Percentiles rank a stretch among this genome's conserved stretches.
phyloP scores from a whole-genome alignment of 371 early-diverging fungal species.

The Nosema granulosis region DNA sequence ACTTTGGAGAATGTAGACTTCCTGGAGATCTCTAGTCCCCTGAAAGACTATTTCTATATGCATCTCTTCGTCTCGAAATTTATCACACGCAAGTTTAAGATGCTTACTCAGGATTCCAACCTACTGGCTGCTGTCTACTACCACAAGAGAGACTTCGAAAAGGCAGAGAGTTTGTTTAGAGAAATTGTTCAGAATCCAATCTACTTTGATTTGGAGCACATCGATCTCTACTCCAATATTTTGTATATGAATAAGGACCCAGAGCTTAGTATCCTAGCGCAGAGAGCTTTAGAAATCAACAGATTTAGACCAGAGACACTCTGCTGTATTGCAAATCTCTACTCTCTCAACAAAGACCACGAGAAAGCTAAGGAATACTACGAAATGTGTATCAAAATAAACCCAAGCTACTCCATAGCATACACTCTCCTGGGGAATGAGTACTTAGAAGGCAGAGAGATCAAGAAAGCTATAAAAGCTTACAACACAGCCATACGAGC shows the following conservation, averaged over 20 bases:
- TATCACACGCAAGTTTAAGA: slow-evolving; percentile 20
- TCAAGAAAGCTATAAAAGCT: slow-evolving; percentile 77
- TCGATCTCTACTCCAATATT: slow-evolving; percentile 80
- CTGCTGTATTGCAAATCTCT: slow-evolving; percentile 77
- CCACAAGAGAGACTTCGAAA: slow-evolving; percentile 45
- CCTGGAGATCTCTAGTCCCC: slow-evolving; percentile 27
- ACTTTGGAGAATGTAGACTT: slow-evolving; percentile 16
- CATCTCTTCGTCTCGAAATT: slow-evolving; percentile 45
- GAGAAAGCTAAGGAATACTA: slow-evolving; percentile 79
- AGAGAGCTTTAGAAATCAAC: slow-evolving; percentile 72
- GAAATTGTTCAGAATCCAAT: slow-evolving; percentile 23
- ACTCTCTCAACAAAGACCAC: slow-evolving; percentile 73
- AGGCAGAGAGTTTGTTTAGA: slow-evolving; percentile 53
- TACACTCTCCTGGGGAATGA: slow-evolving; percentile 90
- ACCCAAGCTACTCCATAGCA: slow-evolving; percentile 72
- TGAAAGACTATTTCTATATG: slow-evolving; percentile 48
- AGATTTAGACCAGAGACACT: slow-evolving; percentile 78
- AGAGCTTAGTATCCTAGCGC: slow-evolving; percentile 75
- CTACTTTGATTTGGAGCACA: slow-evolving; percentile 74
- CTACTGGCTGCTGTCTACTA: slow-evolving; percentile 55
- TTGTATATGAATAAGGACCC: slow-evolving; percentile 74
- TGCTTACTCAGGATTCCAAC: slow-evolving; percentile 31
- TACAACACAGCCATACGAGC: slow-evolving; percentile 77
- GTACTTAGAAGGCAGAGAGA: slow-evolving; percentile 79
- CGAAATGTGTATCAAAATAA: slow-evolving; percentile 74